Percentiles rank a stretch among this genome's conserved stretches.
These are phyloP conservation scores for Gaillardinia entomophila DNA, from an alignment of 805 yeast genomes.

Conservation along the genomic window DNA sequence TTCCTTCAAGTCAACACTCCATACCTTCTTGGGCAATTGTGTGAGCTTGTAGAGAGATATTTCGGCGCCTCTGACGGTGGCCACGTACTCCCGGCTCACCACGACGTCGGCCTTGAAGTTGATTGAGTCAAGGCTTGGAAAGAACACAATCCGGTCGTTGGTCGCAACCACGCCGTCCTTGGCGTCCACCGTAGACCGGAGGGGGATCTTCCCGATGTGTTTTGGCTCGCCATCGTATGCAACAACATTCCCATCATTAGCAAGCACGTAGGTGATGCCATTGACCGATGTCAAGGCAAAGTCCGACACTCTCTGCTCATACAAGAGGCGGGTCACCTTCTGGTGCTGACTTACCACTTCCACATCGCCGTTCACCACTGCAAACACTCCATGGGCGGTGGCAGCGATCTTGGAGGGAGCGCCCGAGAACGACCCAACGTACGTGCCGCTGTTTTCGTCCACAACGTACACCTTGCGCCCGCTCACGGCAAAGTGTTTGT, in stretches of 20 bases:
- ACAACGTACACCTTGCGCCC: slow-evolving; percentile 3
- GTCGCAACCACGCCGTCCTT: slow-evolving; percentile 7
- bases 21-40: no score
- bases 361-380: neutral
- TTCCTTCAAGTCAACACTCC: no score
- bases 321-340: no score
- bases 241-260: slow-evolving; percentile 4
- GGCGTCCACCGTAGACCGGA: slow-evolving; percentile 2
- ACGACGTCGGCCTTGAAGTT: slow-evolving; percentile 1
- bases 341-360: neutral
- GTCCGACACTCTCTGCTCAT: no score
- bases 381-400: neutral
- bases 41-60: no score
- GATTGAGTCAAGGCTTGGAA: neutral
- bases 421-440: slow-evolving; percentile 20
- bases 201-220: slow-evolving; percentile 1
- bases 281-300: slow-evolving; percentile 4
- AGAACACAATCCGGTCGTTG: slow-evolving; percentile 1
- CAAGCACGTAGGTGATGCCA: slow-evolving; percentile 9
- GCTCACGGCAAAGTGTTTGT: slow-evolving; percentile 4
- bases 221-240: slow-evolving; percentile 3
- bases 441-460: slow-evolving; percentile 7
- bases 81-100: slow-evolving; percentile 4
- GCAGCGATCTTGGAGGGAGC: slow-evolving; percentile 8
- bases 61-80: neutral